phyloP scores from a whole-genome alignment of 345 rosid genomes.

The Rhodamnia rubescens region DNA sequence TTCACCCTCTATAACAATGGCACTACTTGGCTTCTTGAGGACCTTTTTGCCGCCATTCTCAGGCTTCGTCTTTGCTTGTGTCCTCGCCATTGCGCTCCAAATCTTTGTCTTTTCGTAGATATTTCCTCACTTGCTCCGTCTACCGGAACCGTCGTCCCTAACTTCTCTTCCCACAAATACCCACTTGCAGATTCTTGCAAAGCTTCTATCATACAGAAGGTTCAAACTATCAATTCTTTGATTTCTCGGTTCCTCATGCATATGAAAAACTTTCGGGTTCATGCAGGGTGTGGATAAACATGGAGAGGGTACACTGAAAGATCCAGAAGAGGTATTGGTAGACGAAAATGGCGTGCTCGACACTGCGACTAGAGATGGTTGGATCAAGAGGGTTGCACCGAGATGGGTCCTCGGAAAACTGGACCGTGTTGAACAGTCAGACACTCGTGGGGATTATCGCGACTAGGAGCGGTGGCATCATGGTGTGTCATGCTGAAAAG shows the following conservation, averaged over 20 bases:
- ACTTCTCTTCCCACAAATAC: slow-evolving; percentile 16
- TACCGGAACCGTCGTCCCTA: slow-evolving; percentile 11
- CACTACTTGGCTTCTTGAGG: not conserved
- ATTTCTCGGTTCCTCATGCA: not conserved
- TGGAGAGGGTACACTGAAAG: slow-evolving; percentile 28
- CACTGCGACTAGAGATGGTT: slow-evolving; percentile 37
- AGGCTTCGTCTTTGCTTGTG: slow-evolving; percentile 8
- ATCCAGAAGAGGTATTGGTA: slow-evolving; percentile 28
- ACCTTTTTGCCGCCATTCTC: not conserved
- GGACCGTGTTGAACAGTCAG: slow-evolving; percentile 21
- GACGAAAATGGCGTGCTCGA: slow-evolving; percentile 26
- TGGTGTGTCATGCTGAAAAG: slow-evolving; percentile 28
- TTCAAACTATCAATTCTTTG: not conserved
- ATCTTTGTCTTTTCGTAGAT: slow-evolving; percentile 31
- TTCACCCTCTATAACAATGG: not conserved
- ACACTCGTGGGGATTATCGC: slow-evolving; percentile 31
- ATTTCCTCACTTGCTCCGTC: slow-evolving; percentile 17
- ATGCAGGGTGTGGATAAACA: slow-evolving; percentile 18
- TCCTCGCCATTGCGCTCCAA: slow-evolving; percentile 18
- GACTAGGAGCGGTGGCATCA: slow-evolving; percentile 15
- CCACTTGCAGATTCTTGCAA: slow-evolving; percentile 21
- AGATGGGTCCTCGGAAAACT: slow-evolving; percentile 31
- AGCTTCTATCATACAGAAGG: not conserved
- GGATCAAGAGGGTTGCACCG: slow-evolving; percentile 36
- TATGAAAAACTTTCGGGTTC: not conserved